Percentiles rank a stretch among this genome's conserved stretches.
Evolutionary conservation across 176 grass and related monocot species (phyloP).

Genomic region (Zoysia pacifica): DNA sequence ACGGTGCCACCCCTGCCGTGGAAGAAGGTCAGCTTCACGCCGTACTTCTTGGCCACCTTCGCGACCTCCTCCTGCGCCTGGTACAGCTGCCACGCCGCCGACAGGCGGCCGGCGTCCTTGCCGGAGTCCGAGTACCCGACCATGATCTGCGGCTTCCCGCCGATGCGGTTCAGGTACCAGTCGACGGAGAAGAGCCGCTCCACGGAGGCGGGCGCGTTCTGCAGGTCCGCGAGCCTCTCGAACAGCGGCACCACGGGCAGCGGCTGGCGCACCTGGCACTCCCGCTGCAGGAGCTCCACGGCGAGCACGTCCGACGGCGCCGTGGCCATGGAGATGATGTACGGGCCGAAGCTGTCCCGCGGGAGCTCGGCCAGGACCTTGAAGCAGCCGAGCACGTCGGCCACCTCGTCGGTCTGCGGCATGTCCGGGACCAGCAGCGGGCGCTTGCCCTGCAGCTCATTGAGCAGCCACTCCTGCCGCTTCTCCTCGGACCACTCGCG

Average conservation of each 20-base stretch:
- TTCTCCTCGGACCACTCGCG: conserved; percentile 69
- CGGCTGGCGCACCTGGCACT: conserved; percentile 48
- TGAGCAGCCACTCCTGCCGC: conserved; percentile 73
- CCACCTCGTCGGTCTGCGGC: conserved; percentile 64
- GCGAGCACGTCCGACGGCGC: conserved; percentile 85
- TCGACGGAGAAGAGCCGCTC: conserved; percentile 66
- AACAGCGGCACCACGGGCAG: conserved; percentile 80
- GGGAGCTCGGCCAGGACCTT: conserved; percentile 75
- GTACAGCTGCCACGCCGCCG: conserved; percentile 84
- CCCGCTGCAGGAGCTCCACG: conserved; percentile 77
- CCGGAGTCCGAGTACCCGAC: conserved; percentile 93
- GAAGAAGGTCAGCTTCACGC: conserved; percentile 84
- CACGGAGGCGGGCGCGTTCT: conserved; percentile 52
- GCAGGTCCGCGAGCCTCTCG: conserved; percentile 77
- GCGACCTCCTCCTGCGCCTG: conserved; percentile 73
- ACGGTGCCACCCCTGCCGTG: conserved; percentile 85
- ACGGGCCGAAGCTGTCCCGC: conserved; percentile 65
- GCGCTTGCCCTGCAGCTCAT: conserved; percentile 69
- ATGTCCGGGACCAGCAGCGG: conserved; percentile 66
- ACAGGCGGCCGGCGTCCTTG: conserved; percentile 86
- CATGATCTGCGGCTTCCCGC: conserved; percentile 87
- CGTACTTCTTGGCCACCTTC: conserved; percentile 61
- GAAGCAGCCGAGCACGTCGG: conserved; percentile 73
- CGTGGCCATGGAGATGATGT: conserved; percentile 90
- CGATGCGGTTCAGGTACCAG: conserved; percentile 68